Evolutionary conservation across 148 eudicot genomes (phyloP).

Genomic region (Arbutus unedo): DNA sequence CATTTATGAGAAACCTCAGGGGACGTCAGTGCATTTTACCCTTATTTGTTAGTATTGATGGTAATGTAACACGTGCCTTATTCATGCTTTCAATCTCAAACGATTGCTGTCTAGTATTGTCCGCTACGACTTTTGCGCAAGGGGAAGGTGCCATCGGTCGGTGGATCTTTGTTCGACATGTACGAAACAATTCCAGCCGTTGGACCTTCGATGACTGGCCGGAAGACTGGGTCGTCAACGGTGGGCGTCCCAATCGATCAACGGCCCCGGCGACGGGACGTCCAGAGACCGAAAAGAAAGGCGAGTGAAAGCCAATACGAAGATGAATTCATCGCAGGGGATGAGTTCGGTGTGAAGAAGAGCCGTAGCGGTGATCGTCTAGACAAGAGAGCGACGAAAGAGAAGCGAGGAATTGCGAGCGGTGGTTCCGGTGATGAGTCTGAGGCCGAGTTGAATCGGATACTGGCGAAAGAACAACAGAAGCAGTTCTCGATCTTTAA

Average conservation of each 20-base stretch:
- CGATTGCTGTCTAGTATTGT: not conserved
- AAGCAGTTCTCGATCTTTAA: not conserved
- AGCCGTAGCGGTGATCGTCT: not conserved
- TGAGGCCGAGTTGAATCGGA: not conserved
- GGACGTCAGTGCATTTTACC: no score
- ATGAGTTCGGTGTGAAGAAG: not conserved
- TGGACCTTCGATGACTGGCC: not conserved
- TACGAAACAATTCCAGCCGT: not conserved
- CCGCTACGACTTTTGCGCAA: not conserved
- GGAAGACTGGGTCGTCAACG: not conserved
- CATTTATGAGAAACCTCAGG: no score
- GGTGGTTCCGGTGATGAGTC: not conserved
- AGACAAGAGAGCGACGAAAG: slow-evolving; percentile 5
- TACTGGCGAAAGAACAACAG: slow-evolving; percentile 1
- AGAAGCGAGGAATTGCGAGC: not conserved
- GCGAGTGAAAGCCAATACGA: not conserved
- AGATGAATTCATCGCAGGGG: not conserved
- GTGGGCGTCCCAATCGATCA: not conserved
- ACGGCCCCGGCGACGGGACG: not conserved
- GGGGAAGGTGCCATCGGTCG: not conserved
- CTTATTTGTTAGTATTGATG: no score
- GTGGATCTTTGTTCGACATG: not conserved
- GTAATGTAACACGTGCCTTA: no score
- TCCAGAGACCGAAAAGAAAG: not conserved
- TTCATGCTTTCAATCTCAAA: no score